These are phyloP conservation scores for Sapria himalayana DNA, from an alignment of 345 rosid genomes.

Conservation along the genomic window DNA sequence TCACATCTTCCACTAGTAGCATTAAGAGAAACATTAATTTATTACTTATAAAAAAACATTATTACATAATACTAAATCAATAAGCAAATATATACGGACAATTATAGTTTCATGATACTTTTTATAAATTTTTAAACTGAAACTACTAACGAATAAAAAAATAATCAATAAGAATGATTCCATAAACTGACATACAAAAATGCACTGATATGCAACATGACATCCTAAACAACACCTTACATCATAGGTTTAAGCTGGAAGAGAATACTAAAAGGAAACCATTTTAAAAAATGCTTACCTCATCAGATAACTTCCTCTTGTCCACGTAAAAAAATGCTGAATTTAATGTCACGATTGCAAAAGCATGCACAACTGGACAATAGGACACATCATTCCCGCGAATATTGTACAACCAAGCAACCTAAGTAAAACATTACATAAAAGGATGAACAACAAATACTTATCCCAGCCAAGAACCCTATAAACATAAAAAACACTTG, in stretches of 20 bases:
- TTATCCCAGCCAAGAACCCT: not conserved
- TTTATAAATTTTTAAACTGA: no score
- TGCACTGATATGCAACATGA: not conserved
- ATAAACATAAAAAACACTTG: conserved; percentile 8
- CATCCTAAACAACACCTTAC: not conserved
- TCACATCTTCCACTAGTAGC: no score
- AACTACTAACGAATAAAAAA: conserved; percentile 3
- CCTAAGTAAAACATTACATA: conserved; percentile 17
- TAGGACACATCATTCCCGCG: conserved; percentile 84
- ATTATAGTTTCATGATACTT: no score
- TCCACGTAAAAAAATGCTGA: conserved; percentile 69
- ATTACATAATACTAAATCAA: no score
- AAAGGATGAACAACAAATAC: not conserved
- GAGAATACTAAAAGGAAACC: conserved; percentile 1
- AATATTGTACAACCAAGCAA: conserved; percentile 92
- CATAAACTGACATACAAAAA: conserved; percentile 2
- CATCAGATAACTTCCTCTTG: conserved; percentile 46
- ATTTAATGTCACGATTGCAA: conserved; percentile 47
- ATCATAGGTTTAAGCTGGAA: not conserved
- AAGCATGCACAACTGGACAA: conserved; percentile 87
- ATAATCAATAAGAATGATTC: not conserved
- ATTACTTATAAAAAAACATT: no score
- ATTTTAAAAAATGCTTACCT: conserved; percentile 22
- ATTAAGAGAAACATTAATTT: no score
- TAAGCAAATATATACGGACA: no score